Conservation (phyloP, 208 protist species). For the Leishmania major region DNA sequence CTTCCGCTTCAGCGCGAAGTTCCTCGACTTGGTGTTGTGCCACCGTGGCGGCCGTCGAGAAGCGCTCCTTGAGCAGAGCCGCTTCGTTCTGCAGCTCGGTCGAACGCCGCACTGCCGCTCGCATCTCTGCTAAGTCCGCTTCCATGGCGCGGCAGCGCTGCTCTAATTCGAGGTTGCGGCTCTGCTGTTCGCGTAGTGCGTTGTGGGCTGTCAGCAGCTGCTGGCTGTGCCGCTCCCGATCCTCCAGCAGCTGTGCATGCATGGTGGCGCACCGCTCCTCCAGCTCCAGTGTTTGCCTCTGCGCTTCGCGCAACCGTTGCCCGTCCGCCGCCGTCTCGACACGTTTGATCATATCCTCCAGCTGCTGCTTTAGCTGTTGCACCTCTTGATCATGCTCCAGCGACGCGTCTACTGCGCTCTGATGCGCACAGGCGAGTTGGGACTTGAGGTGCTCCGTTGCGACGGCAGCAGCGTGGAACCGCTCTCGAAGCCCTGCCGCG, state of each 20-base stretch:
- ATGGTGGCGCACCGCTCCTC: slow-evolving; percentile 62
- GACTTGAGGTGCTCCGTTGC: slow-evolving; percentile 66
- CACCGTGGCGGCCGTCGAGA: slow-evolving; percentile 53
- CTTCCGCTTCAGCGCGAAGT: slow-evolving; percentile 39
- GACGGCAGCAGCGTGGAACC: slow-evolving; percentile 39
- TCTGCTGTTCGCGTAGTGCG: slow-evolving; percentile 79
- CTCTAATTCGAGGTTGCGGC: slow-evolving; percentile 67
- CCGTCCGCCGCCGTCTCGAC: slow-evolving; percentile 55
- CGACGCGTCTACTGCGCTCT: slow-evolving; percentile 45
- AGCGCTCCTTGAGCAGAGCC: slow-evolving; percentile 65
- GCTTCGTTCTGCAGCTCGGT: slow-evolving; percentile 78
- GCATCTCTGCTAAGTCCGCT: slow-evolving; percentile 65
- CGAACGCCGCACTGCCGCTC: slow-evolving; percentile 60
- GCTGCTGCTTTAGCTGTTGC: slow-evolving; percentile 72
- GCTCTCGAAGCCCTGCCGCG: slow-evolving; percentile 48
- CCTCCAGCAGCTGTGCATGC: slow-evolving; percentile 52
- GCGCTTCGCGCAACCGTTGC: slow-evolving; percentile 40
- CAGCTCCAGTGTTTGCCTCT: slow-evolving; percentile 61
- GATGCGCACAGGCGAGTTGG: slow-evolving; percentile 50
- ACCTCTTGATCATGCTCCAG: slow-evolving; percentile 69
- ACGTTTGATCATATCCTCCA: slow-evolving; percentile 65
- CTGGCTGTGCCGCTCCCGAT: slow-evolving; percentile 62
- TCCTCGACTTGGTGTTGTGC: slow-evolving; percentile 39
- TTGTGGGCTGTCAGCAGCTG: slow-evolving; percentile 72
- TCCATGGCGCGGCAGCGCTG: slow-evolving; percentile 68